A percentile compares a stretch with the other conserved stretches of the same genome.
These are phyloP conservation scores for Bipolaris gigantea DNA, from an alignment of 2,329 filamentous ascomycete species.

Conservation along the genomic window DNA sequence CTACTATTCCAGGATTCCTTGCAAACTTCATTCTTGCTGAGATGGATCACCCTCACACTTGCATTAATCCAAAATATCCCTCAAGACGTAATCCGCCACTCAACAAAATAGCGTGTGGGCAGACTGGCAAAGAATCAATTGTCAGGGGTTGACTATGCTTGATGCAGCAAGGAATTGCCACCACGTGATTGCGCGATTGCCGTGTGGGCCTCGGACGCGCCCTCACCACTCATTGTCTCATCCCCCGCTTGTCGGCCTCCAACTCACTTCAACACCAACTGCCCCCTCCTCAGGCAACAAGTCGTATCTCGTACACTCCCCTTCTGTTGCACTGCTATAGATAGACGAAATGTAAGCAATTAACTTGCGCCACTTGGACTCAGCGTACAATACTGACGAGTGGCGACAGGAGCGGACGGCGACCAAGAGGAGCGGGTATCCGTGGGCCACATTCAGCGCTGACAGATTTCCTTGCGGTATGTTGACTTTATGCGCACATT, in stretches of 20 bases:
- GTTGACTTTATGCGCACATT: slow-evolving; percentile 22
- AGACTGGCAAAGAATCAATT: background rate
- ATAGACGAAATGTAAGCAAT: slow-evolving; percentile 20
- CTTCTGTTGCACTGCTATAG: background rate
- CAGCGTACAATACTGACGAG: slow-evolving; percentile 19
- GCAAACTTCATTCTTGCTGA: too few species aligned
- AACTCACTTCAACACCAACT: background rate
- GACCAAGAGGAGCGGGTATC: slow-evolving; percentile 50
- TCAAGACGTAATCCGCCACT: background rate
- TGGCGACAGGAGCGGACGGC: slow-evolving; percentile 36
- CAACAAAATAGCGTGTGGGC: background rate
- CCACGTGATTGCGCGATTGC: slow-evolving; percentile 35
- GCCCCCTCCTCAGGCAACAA: background rate
- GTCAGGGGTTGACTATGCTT: slow-evolving; percentile 12
- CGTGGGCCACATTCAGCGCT: slow-evolving; percentile 66
- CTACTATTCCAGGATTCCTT: too few species aligned
- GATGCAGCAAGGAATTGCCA: slow-evolving; percentile 27
- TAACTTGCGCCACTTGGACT: too few species aligned
- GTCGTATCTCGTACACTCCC: background rate
- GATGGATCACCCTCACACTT: too few species aligned
- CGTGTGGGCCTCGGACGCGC: slow-evolving; percentile 17
- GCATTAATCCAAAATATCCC: background rate
- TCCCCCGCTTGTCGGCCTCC: slow-evolving; percentile 10
- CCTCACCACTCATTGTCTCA: slow-evolving; percentile 6
- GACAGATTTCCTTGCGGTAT: slow-evolving; percentile 67